Percentiles rank a stretch among this genome's conserved stretches.
Evolutionary conservation across 1,139 yeast species (phyloP).

Genomic region (Kurtzmaniella quercitrusa): DNA sequence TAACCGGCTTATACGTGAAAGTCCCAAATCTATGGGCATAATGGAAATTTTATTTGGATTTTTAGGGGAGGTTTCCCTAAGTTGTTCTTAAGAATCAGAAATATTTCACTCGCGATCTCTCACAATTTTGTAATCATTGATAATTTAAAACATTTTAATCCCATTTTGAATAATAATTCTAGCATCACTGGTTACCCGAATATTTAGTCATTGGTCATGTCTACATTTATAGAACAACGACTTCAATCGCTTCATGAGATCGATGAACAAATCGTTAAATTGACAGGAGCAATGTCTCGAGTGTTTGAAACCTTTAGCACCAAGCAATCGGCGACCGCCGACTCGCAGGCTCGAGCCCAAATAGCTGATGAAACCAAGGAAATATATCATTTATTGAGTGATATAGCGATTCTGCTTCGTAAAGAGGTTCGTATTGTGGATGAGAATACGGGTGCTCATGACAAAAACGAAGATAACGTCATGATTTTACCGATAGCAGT

Average conservation of each 20-base stretch:
- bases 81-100: too few relatives aligned
- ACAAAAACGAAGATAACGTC: constrained; percentile 40
- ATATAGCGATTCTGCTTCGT: constrained; percentile 45
- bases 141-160: too few relatives aligned
- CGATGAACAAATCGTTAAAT: constrained; percentile 41
- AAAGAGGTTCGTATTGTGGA: constrained; percentile 58
- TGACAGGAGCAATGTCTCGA: constrained; percentile 37
- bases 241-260: constrained; percentile 42
- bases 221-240: constrained; percentile 39
- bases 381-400: constrained; percentile 33
- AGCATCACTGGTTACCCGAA: too few relatives aligned
- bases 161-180: too few relatives aligned
- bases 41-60: too few relatives aligned
- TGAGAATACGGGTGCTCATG: constrained; percentile 49
- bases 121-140: too few relatives aligned
- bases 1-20: constrained; percentile 56
- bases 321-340: constrained; percentile 15
- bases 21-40: constrained; percentile 55
- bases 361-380: constrained; percentile 28
- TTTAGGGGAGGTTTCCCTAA: too few relatives aligned
- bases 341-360: constrained; percentile 15
- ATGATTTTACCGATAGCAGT: constrained; percentile 59
- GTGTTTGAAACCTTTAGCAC: constrained; percentile 38
- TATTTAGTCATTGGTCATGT: not conserved
- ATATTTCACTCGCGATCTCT: too few relatives aligned